phyloP scores from a whole-genome alignment of 1,284 basidiomycete genomes.

The Melampsora larici-populina region DNA sequence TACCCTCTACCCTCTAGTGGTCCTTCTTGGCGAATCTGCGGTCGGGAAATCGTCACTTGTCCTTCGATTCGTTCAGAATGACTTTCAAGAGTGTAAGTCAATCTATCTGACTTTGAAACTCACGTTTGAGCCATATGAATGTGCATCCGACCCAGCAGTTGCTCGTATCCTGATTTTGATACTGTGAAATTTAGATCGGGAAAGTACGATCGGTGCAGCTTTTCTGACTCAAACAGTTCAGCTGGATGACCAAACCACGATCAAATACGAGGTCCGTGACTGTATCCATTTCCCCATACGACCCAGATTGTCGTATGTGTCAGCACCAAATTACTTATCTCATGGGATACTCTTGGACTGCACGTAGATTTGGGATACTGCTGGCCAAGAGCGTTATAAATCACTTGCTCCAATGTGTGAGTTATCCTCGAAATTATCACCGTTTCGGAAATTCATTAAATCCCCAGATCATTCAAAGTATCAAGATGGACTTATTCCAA shows the following conservation, averaged over 20 bases:
- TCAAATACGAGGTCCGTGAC: conserved; percentile 88
- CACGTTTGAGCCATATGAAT: neutral
- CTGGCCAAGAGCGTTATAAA: conserved; percentile 88
- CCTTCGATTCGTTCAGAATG: conserved; percentile 90
- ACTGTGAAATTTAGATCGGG: conserved; percentile 5
- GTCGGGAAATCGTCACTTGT: conserved; percentile 97
- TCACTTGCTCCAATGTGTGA: conserved; percentile 60
- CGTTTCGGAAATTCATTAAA: neutral
- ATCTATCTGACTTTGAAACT: conserved; percentile 41
- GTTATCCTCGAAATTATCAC: conserved; percentile 54
- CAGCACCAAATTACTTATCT: neutral
- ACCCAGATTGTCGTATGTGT: conserved; percentile 33
- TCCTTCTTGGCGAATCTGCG: conserved; percentile 73
- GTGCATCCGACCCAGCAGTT: neutral
- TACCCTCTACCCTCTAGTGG: conserved; percentile 2
- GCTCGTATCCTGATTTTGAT: conserved; percentile 10
- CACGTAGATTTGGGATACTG: conserved; percentile 67
- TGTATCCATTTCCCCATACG: neutral
- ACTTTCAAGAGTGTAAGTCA: conserved; percentile 95
- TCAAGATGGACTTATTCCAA: conserved; percentile 17
- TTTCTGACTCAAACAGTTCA: conserved; percentile 94
- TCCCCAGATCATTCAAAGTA: neutral
- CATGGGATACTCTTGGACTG: conserved; percentile 21
- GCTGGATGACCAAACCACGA: conserved; percentile 79
- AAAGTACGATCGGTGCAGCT: conserved; percentile 63